These are phyloP conservation scores for Mortierella antarctica DNA, from an alignment of 192 early-diverging fungal species.

Conservation along the genomic window DNA sequence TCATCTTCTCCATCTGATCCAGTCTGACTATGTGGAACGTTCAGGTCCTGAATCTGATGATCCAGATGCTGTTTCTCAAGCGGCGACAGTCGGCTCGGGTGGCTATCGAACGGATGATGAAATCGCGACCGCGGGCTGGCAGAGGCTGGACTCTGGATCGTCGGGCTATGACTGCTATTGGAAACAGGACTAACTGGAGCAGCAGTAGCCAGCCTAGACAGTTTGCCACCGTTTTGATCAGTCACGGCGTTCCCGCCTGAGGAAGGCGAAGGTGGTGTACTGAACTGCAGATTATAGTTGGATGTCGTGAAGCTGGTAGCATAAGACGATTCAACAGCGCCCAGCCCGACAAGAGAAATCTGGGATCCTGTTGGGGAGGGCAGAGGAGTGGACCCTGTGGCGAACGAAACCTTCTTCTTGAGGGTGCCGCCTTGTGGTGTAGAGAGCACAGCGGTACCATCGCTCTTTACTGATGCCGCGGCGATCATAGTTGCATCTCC, in stretches of 20 bases:
- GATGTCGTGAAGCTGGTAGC: no score
- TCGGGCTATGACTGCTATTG: no score
- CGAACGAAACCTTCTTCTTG: constrained; percentile 36
- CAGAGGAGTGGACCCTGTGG: constrained; percentile 33
- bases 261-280: no score
- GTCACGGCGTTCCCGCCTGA: no score
- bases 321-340: no score
- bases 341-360: not conserved
- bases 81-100: constrained; percentile 39
- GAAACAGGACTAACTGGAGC: no score
- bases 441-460: not conserved
- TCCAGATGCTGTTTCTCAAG: constrained; percentile 32
- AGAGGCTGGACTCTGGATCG: constrained; percentile 5
- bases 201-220: no score
- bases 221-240: no score
- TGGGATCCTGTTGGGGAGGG: constrained; percentile 30
- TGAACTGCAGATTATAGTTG: no score
- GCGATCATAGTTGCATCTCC: not conserved
- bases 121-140: constrained; percentile 5
- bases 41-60: constrained; percentile 9
- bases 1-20: not conserved
- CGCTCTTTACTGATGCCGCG: not conserved
- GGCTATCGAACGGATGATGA: constrained; percentile 35
- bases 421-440: not conserved
- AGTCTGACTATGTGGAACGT: not conserved